phyloP scores from a whole-genome alignment of 2,329 filamentous ascomycete species.

The Trichoderma asperellum region DNA sequence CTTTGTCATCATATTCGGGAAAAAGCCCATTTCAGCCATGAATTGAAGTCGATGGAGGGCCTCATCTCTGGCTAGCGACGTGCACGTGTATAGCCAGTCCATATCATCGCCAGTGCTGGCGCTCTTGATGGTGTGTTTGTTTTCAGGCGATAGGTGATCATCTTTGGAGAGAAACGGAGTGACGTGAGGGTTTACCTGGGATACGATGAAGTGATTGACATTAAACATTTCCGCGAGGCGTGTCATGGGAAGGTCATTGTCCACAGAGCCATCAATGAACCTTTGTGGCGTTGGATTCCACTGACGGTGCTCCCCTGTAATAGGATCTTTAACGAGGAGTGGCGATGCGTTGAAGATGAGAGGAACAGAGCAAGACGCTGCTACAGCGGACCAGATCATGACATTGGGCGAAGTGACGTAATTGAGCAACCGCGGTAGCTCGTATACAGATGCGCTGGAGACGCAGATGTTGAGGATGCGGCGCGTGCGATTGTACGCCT shows the following conservation, averaged over 20 bases:
- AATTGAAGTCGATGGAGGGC: conserved; percentile 79
- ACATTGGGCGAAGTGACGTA: conserved; percentile 94
- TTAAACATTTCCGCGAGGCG: conserved; percentile 94
- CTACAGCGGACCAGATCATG: conserved; percentile 93
- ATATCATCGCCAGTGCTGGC: conserved; percentile 45
- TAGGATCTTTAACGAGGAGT: conserved; percentile 81
- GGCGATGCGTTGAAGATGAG: conserved; percentile 80
- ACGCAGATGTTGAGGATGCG: conserved; percentile 94
- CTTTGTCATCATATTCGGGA: conserved; percentile 79
- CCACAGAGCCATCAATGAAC: conserved; percentile 94
- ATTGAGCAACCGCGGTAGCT: conserved; percentile 84
- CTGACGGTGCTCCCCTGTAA: conserved; percentile 73
- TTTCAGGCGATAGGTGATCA: conserved; percentile 56
- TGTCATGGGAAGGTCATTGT: conserved; percentile 91
- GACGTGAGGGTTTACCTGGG: conserved; percentile 94
- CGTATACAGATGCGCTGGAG: conserved; percentile 83
- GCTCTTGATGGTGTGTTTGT: conserved; percentile 35
- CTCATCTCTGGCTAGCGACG: conserved; percentile 76
- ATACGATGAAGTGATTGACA: conserved; percentile 97
- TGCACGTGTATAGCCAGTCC: conserved; percentile 68
- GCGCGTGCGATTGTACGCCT: conserved; percentile 92
- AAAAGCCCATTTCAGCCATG: conserved; percentile 76
- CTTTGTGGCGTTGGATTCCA: conserved; percentile 86
- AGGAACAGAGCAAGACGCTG: conserved; percentile 93
- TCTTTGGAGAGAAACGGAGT: conserved; percentile 82